Conservation (phyloP, 306 rosid species). For the Alnus glutinosa region DNA sequence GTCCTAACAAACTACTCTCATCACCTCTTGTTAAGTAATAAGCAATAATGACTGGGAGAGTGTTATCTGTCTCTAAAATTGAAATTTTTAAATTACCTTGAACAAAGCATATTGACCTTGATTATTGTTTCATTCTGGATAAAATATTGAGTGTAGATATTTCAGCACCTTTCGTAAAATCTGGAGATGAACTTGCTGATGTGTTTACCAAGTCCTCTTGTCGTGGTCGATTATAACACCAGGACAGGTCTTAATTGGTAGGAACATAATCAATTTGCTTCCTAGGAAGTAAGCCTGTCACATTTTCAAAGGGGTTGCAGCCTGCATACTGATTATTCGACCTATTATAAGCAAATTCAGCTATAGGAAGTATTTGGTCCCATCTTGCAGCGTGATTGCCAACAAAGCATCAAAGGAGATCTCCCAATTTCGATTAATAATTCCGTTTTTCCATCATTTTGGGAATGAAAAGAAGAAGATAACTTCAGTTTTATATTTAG, state of each 20-base stretch:
- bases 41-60: no score
- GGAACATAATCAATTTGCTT: not conserved
- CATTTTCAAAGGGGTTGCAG: not conserved
- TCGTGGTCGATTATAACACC: not conserved
- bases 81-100: no score
- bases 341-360: not conserved
- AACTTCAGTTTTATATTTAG: not conserved
- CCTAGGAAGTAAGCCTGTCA: not conserved
- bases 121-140: no score
- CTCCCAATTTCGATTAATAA: not conserved
- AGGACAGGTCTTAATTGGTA: not conserved
- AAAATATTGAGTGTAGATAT: no score
- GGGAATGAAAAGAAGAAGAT: not conserved
- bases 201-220: no score
- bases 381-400: not conserved
- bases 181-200: no score
- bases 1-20: no score
- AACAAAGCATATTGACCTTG: no score
- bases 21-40: no score
- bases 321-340: not conserved
- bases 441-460: not conserved
- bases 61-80: no score
- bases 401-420: not conserved
- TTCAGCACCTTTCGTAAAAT: no score
- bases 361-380: not conserved